phyloP scores from a whole-genome alignment of 352 stramenopile genomes.

The Bremia lactucae region DNA sequence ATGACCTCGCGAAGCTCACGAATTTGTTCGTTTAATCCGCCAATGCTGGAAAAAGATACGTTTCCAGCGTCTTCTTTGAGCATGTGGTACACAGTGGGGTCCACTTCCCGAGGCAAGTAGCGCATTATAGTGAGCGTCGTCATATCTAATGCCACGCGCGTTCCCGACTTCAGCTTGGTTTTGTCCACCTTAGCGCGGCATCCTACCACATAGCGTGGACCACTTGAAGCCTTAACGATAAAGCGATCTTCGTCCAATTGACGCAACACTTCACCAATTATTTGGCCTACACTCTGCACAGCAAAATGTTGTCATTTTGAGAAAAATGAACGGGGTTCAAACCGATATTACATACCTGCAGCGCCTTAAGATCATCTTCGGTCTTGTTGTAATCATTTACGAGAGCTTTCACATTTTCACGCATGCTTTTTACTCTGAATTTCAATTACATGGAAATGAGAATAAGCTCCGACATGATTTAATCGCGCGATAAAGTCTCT shows the following conservation, averaged over 20 bases:
- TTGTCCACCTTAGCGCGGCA: conserved; percentile 92
- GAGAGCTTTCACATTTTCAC: conserved; percentile 92
- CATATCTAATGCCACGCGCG: conserved; percentile 97
- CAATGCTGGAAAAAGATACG: conserved; percentile 96
- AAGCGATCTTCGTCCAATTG: conserved; percentile 97
- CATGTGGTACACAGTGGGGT: conserved; percentile 99
- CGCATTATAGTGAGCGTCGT: conserved; percentile 99
- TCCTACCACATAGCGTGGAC: conserved; percentile 97
- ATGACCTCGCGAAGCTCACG: conserved; percentile 93
- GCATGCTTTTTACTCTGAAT: conserved; percentile 91
- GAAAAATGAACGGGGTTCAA: background rate
- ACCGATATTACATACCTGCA: conserved; percentile 38
- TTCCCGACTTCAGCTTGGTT: conserved; percentile 94
- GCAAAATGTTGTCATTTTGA: conserved; percentile 5
- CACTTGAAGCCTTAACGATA: conserved; percentile 98
- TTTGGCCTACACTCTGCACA: conserved; percentile 94
- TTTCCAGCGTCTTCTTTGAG: conserved; percentile 95
- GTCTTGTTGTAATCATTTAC: conserved; percentile 98
- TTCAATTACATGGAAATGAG: too few relatives aligned
- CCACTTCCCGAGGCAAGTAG: conserved; percentile 95
- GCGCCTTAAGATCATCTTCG: conserved; percentile 95
- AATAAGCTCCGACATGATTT: too few relatives aligned
- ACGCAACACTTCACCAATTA: conserved; percentile 98
- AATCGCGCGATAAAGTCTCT: background rate
- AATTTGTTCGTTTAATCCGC: conserved; percentile 98